A percentile compares a stretch with the other conserved stretches of the same genome.
phyloP scores from a whole-genome alignment of 108 stramenopile genomes.

The Nitzschia inconspicua region DNA sequence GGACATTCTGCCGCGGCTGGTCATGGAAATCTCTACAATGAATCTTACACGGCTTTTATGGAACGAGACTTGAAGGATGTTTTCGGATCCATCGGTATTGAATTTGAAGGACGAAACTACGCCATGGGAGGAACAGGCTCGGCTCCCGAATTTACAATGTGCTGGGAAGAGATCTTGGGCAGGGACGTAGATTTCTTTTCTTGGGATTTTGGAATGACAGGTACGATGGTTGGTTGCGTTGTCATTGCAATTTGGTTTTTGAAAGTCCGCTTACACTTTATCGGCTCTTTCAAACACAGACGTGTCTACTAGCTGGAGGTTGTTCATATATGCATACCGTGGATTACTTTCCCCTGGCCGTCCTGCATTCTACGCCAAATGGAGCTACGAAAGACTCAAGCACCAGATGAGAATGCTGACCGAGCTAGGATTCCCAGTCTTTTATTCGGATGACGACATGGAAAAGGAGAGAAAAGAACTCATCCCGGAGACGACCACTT shows the following conservation, averaged over 20 bases:
- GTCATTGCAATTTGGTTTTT: not conserved
- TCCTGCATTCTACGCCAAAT: slow-evolving; percentile 16
- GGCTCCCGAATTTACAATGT: slow-evolving; percentile 50
- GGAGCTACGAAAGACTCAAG: not conserved
- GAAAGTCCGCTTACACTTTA: not conserved
- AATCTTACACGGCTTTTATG: slow-evolving; percentile 64
- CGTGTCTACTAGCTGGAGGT: no score
- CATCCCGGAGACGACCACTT: slow-evolving; percentile 32
- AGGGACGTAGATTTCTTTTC: slow-evolving; percentile 56
- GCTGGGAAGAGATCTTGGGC: slow-evolving; percentile 67
- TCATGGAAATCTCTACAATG: slow-evolving; percentile 73
- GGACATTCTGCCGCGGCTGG: slow-evolving; percentile 83
- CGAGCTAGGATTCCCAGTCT: slow-evolving; percentile 28
- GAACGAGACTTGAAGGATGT: slow-evolving; percentile 40
- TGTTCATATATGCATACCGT: slow-evolving; percentile 31
- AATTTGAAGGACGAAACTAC: slow-evolving; percentile 63
- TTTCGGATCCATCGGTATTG: slow-evolving; percentile 57
- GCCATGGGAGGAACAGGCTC: slow-evolving; percentile 69
- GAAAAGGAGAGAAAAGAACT: not conserved
- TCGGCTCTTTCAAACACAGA: no score
- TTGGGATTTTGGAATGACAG: slow-evolving; percentile 68
- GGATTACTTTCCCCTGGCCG: slow-evolving; percentile 19
- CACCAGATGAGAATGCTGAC: slow-evolving; percentile 4
- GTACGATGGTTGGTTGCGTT: slow-evolving; percentile 11
- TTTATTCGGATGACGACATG: slow-evolving; percentile 4